Evolutionary conservation across 2,329 filamentous ascomycete species (phyloP), one percentile per base, ranked within the genome.

Genomic region (Phialocephala subalpina): DNA sequence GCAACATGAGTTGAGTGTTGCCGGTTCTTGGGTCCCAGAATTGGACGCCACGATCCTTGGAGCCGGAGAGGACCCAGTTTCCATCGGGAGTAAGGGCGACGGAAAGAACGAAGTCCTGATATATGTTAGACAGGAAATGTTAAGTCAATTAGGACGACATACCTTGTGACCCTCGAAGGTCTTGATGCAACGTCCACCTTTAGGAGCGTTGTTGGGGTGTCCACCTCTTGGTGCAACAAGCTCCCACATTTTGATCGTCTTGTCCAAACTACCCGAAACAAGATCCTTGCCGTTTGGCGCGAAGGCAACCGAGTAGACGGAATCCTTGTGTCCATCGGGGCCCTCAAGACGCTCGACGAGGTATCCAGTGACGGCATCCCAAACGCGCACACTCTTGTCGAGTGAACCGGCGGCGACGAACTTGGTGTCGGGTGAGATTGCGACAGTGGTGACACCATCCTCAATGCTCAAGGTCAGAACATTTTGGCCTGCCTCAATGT

Each of bases 211-310:
- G 76, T 86, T 88, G 56, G 88, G 85, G 66, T 89, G 86, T 74
- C 90, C 87, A 72, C 85, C 84, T 73, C 92, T 87, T 53, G 90
- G 87, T 25, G 91, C 87, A 63, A 87, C 90, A 59, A 99, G 86
- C 82, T 97, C 94, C 94, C 96, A 99, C 91, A 98, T 97, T 84
- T 97, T 97, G 84, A 98, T 98, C 0, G 95, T 98, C 85, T 97
- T 97, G 79, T 99, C 96, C 73, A 98, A 83, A 85, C 92, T 97
- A 69, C 96, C 96, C 74, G 92, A 97, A 76, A 98, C 95, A 47
- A 99, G 89, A 72, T 97, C 93, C 74, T 94, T 92, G 68, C 95
- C 95, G 73, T 92, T 95, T 33, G 96, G 96, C 16, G 94, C 94
- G 80, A 99, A 99, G 0, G 96, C 95, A 25, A 99, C 96, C 14